Conservation (phyloP, 2,329 filamentous ascomycete genomes). For the Pyrenophora graminea region DNA sequence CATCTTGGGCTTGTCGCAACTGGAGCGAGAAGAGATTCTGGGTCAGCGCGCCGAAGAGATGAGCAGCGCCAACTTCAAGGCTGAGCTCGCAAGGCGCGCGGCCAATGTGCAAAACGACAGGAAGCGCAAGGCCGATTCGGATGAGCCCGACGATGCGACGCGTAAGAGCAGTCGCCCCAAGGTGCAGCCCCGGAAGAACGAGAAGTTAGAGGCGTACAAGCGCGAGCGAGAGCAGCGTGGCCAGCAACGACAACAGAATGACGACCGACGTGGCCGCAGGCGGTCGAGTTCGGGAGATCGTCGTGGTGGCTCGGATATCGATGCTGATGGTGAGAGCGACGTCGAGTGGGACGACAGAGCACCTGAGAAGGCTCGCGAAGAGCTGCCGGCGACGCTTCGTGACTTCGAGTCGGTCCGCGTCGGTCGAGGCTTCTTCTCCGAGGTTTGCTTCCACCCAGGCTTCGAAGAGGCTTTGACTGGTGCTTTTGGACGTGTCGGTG, state of each 20-base stretch:
- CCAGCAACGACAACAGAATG: slow-evolving; percentile 57
- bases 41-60: slow-evolving; percentile 85
- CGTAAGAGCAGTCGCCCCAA: slow-evolving; percentile 66
- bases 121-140: slow-evolving; percentile 76
- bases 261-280: slow-evolving; percentile 53
- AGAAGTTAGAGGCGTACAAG: slow-evolving; percentile 70
- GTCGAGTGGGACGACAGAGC: slow-evolving; percentile 71
- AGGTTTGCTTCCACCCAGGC: slow-evolving; percentile 90
- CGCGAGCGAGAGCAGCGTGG: slow-evolving; percentile 63
- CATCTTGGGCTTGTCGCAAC: slow-evolving; percentile 85
- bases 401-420: slow-evolving; percentile 85
- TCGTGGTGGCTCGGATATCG: slow-evolving; percentile 59
- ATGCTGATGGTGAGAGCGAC: slow-evolving; percentile 72
- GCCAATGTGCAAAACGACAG: slow-evolving; percentile 63
- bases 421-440: slow-evolving; percentile 81
- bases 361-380: slow-evolving; percentile 61
- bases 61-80: slow-evolving; percentile 79
- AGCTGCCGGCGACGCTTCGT: slow-evolving; percentile 71
- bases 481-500: slow-evolving; percentile 82
- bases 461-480: slow-evolving; percentile 82
- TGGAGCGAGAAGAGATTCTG: slow-evolving; percentile 87
- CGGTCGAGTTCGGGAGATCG: slow-evolving; percentile 49
- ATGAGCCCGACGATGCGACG: slow-evolving; percentile 76
- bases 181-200: slow-evolving; percentile 63
- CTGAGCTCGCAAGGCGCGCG: slow-evolving; percentile 78